Evolutionary conservation across 768 basidiomycete genomes (phyloP), one percentile per base, ranked within the genome.

Genomic region (Boletus vinaceobasis): DNA sequence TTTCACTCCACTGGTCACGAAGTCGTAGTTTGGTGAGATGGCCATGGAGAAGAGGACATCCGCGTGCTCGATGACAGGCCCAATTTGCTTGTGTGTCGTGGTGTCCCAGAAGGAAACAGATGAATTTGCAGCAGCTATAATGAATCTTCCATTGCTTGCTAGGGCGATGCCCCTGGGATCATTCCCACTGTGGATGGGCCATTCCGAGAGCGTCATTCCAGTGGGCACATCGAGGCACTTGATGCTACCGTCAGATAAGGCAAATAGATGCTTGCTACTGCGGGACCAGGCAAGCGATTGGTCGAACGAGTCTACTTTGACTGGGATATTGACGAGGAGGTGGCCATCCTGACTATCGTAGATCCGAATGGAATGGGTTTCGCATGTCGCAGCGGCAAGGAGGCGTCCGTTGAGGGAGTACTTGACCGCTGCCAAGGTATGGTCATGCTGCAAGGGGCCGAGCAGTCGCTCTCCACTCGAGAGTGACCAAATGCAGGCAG

Each of bases 41-140:
- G 39, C 36, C 37, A 58, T 46, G 1, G 56, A 52, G 6, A 48
- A 31, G n/a, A 62, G 8, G 14, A 27, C 17, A 1, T 37, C 57
- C 3, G 17, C 23, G 4, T 50, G 3, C 5, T 62, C 32, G 15
- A 62, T 27, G 43, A 62, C 5, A 6, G 52, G 21, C 7, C 61
- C 56, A 7, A 55, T 50, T 23, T n/a, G 60, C 17, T 35, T 8
- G 13, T 43, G 39, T 2, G 52, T 59, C 7, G n/a, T 26, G 19
- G 50, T 50, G 23, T 62, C 61, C 61, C 61, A 62, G 31, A 62
- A 58, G 1, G 50, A 52, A 26, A 62, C 7, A 0, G 48, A 50
- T 9, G 48, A 57, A 14, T 40, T 17, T 9, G 51, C 55, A 0
- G 33, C 10, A 1, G 44, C 53, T 7, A 17, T 48, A 23, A 62